These are phyloP conservation scores for Candida ipomoeae DNA, from an alignment of 805 yeast species.

Conservation along the genomic window DNA sequence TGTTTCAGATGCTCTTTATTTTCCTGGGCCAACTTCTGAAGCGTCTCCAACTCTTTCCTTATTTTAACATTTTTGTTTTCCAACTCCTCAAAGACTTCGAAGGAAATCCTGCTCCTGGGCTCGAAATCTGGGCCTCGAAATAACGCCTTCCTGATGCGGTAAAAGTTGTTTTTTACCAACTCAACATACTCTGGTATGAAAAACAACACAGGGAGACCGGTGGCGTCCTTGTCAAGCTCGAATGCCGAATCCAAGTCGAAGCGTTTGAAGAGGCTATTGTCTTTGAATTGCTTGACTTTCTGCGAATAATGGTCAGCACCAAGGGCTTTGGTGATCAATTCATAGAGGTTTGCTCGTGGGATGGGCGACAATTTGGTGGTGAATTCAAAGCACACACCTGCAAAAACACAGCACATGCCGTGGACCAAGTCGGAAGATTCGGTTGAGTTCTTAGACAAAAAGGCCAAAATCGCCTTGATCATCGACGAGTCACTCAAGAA, in stretches of 20 bases:
- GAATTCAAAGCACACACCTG: constrained; percentile 82
- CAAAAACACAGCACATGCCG: constrained; percentile 64
- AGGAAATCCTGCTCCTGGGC: constrained; percentile 63
- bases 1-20: constrained; percentile 20
- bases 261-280: constrained; percentile 49
- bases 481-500: constrained; percentile 65
- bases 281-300: constrained; percentile 69
- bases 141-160: constrained; percentile 64
- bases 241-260: constrained; percentile 34
- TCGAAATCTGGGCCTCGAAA: constrained; percentile 71
- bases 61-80: constrained; percentile 34
- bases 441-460: constrained; percentile 46
- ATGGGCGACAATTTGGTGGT: constrained; percentile 58
- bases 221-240: constrained; percentile 52
- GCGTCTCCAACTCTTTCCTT: constrained; percentile 20
- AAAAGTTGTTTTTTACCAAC: constrained; percentile 63
- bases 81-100: constrained; percentile 50
- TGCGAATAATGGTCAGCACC: constrained; percentile 78
- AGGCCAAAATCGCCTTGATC: constrained; percentile 65
- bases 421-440: constrained; percentile 54
- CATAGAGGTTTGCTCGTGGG: constrained; percentile 55
- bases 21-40: constrained; percentile 17
- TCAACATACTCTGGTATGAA: constrained; percentile 62
- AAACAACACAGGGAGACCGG: constrained; percentile 84
- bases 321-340: constrained; percentile 61